Evolutionary conservation across 2,329 filamentous ascomycete species (phyloP).

Genomic region (Neophaeococcomyces mojaviensis): DNA sequence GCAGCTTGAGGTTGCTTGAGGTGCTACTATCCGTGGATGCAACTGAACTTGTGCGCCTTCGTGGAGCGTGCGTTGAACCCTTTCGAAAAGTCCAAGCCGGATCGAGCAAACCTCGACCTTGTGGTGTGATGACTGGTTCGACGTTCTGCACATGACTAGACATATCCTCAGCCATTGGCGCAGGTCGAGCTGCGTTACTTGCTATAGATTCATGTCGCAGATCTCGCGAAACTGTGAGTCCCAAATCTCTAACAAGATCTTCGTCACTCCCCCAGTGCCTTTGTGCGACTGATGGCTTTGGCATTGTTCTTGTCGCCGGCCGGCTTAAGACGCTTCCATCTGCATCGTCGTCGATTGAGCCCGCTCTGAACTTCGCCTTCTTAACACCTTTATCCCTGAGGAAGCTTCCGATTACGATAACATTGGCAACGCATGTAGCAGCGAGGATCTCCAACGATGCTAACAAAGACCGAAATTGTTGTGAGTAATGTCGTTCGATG

Average conservation of each 20-base stretch:
- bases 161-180: constrained; percentile 33
- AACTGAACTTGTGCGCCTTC: constrained; percentile 6
- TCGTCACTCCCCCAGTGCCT: constrained; percentile 83
- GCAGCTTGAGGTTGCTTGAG: constrained; percentile 19
- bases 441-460: constrained; percentile 88
- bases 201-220: constrained; percentile 31
- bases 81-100: constrained; percentile 18
- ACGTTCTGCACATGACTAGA: constrained; percentile 8
- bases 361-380: constrained; percentile 68
- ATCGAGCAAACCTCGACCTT: constrained; percentile 18
- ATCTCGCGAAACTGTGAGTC: constrained; percentile 56
- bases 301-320: constrained; percentile 29
- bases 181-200: constrained; percentile 26
- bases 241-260: constrained; percentile 74
- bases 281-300: constrained; percentile 57
- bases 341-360: constrained; percentile 42
- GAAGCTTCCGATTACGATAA: constrained; percentile 84
- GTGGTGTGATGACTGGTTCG: constrained; percentile 21
- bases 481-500: constrained; percentile 60
- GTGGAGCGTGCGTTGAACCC: constrained; percentile 6
- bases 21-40: constrained; percentile 16
- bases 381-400: constrained; percentile 84
- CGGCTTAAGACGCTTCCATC: constrained; percentile 30
- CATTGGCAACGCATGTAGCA: constrained; percentile 79
- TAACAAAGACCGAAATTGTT: constrained; percentile 80